phyloP scores from a whole-genome alignment of 345 rosid genomes.

The Syzygium aromaticum region DNA sequence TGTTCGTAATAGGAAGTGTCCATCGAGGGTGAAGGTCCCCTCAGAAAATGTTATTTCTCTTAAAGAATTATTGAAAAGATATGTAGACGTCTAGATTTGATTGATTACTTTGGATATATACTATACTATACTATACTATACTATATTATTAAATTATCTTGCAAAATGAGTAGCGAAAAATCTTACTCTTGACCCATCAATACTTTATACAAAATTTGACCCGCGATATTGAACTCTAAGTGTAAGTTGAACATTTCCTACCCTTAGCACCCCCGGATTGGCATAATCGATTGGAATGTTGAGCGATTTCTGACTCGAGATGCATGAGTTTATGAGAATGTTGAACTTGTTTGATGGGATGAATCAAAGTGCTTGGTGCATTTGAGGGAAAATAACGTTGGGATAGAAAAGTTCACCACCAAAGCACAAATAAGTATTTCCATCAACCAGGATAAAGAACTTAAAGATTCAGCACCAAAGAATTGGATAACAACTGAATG shows the following conservation, averaged over 20 bases:
- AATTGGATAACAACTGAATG: not conserved
- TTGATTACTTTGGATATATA: not conserved
- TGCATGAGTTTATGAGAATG: not conserved
- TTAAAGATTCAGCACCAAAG: not conserved
- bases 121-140: not conserved
- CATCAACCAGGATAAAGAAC: not conserved
- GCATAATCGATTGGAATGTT: not conserved
- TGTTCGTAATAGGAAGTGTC: not conserved
- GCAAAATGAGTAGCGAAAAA: not conserved
- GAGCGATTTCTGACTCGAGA: not conserved
- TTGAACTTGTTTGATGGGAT: not conserved
- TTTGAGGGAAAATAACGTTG: not conserved
- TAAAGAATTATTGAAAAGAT: not conserved
- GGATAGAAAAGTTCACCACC: not conserved
- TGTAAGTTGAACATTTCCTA: not conserved
- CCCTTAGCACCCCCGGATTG: not conserved
- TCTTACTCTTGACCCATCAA: not conserved
- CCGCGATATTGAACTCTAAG: not conserved
- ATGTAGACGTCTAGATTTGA: not conserved
- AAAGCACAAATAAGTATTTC: not conserved
- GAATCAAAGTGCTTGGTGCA: not conserved
- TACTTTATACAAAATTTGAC: not conserved
- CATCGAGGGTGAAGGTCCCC: not conserved
- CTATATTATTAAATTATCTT: not conserved
- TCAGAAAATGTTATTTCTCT: not conserved